Base-by-base conservation (phyloP, 2,329 filamentous ascomycete species). In the Ascochyta rabiei region DNA sequence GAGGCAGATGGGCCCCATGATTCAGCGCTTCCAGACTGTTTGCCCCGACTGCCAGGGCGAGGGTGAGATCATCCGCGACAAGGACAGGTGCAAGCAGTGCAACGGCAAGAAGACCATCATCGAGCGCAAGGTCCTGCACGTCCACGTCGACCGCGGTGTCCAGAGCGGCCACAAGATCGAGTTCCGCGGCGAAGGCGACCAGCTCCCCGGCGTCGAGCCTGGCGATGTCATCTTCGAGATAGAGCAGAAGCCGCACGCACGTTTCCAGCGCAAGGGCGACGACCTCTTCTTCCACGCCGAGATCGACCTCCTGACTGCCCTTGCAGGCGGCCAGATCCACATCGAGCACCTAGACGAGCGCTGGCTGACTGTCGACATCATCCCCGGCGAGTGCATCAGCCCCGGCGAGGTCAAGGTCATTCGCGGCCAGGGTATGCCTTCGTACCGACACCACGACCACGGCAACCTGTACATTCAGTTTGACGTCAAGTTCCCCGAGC, bases 1-100 rank as follows among this genome's bases (percentile, higher is more conserved):
- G 95, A 90, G 96, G 75, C 95, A 99, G 80, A 98, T 99, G 93
- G 95, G 95, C 46, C 95, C 95, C 56, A 99, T 99, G 95, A 98
- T 99, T 68, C 96, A 99, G 81, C 91, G 95, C 54, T 99, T 99
- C 87, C 95, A 99, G 84, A 98, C 93, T 26, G 93, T 97, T 69
- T 99, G 95, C 85, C 90, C 93, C 24, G 96, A 99, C 80, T 99
- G 95, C 77, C 93, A 95, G 68, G 96, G 96, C 61, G 95, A 99
- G 78, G 93, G 95, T 57, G 95, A 99, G 82, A 92, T 89, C 63
- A 93, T 99, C 77, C 91, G 91, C 74, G 93, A 98, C 66, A 96
- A 96, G 83, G 95, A 99, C 77, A 89, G 91, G 71, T 99, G 95
- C 89, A 98, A 97, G 87, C 84, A 86, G 74, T 99, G 95, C 81